phyloP scores from a whole-genome alignment of 1,139 yeast genomes.

The Pichiaceae sp. region DNA sequence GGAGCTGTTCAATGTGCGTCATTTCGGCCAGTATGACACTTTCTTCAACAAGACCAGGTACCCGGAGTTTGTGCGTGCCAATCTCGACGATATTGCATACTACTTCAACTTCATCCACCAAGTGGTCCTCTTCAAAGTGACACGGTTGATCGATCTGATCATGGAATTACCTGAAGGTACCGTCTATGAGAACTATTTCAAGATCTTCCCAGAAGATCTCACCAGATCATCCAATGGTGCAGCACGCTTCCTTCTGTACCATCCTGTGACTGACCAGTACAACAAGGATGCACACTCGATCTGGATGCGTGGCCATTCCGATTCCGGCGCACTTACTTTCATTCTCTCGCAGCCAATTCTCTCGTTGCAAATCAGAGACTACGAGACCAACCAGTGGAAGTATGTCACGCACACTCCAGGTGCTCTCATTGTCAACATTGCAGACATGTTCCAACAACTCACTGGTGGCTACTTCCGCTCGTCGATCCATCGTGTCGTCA shows the following conservation, averaged over 20 bases:
- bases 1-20: slow-evolving; percentile 33
- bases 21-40: slow-evolving; percentile 25
- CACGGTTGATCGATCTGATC: slow-evolving; percentile 32
- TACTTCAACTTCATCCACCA: slow-evolving; percentile 31
- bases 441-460: slow-evolving; percentile 40
- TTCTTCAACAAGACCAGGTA: slow-evolving; percentile 18
- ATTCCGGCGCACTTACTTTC: slow-evolving; percentile 39
- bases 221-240: slow-evolving; percentile 30
- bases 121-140: slow-evolving; percentile 28
- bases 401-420: slow-evolving; percentile 38
- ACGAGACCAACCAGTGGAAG: slow-evolving; percentile 37
- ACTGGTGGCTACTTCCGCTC: slow-evolving; percentile 43
- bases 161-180: slow-evolving; percentile 37
- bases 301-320: slow-evolving; percentile 45
- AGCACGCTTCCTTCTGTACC: slow-evolving; percentile 35
- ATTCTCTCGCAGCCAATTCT: slow-evolving; percentile 41
- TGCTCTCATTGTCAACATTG: slow-evolving; percentile 40
- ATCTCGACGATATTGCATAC: slow-evolving; percentile 29
- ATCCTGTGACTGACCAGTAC: slow-evolving; percentile 24
- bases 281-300: slow-evolving; percentile 26
- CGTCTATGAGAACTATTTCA: slow-evolving; percentile 27
- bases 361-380: slow-evolving; percentile 41
- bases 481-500: slow-evolving; percentile 37
- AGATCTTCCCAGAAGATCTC: slow-evolving; percentile 21
- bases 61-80: slow-evolving; percentile 31